Evolutionary conservation across 2,329 filamentous ascomycete species (phyloP), one percentile per base, ranked within the genome.

Genomic region (Pezizomycotina sp.): DNA sequence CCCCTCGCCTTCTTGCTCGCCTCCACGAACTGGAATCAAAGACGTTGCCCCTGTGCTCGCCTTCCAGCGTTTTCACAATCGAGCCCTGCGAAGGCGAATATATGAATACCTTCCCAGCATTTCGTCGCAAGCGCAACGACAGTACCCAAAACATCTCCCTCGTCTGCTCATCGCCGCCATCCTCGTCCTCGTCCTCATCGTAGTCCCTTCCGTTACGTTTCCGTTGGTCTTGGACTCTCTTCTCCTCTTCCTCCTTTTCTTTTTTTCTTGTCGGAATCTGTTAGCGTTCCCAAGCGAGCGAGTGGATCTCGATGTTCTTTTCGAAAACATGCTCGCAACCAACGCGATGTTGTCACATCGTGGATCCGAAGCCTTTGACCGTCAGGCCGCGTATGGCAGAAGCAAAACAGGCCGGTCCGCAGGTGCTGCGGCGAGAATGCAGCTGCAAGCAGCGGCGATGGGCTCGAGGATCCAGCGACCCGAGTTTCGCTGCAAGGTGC

Each of bases 341-440:
- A 55, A 23, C 60, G 59, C 30, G 61, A 62, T 24, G 62, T 64
- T 38, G 53, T 57, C 26, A 61, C 62, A 46, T 66, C 62, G 51
- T 67, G 64, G 34, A 66, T 62, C 39, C 64, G 61, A 34, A 67
- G 53, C 45, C 65, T 62, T 45, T 66, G 62, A 29, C 59, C 60
- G 52, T 64, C 63, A 66, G 59, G 14, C 62, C 62, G 48, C 65
- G 63, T 32, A 66, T 64, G 36, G 65, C 61, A 10, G 64, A 67
- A 13, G 64, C 64, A 52, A 66, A 67, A 23, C 66, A 56, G 8
- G 62, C 57, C 50, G 66, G 57, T 55, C 64, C 62, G 31, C 62
- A 62, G 38, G 60, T 56, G 5, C n/a, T 62, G 63, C 2, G 64
- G 64, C 4, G 62, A 60, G 50, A 66, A 67, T 9, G 62, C 58